phyloP scores from a whole-genome alignment of 2,329 filamentous ascomycete genomes.

The Phaeosphaeriaceae sp. region DNA sequence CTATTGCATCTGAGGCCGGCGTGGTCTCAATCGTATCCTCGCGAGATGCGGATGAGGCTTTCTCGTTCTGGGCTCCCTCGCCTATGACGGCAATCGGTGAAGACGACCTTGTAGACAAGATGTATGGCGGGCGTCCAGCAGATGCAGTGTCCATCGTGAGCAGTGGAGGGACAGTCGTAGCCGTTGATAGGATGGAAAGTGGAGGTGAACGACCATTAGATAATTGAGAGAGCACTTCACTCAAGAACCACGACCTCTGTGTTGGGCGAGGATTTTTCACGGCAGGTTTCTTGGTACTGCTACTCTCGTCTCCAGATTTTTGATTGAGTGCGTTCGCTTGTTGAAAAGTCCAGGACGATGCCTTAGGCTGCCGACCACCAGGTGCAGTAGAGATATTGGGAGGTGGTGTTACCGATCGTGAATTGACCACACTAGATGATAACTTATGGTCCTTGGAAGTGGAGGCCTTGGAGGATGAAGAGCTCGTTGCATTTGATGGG shows the following conservation, averaged over 20 bases:
- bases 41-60: not conserved
- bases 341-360: not conserved
- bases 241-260: not conserved
- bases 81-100: not conserved
- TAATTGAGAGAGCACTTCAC: not conserved
- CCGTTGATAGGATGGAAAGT: not conserved
- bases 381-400: slow-evolving; percentile 1
- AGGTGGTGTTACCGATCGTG: not conserved
- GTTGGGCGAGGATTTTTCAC: not conserved
- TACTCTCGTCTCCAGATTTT: not conserved
- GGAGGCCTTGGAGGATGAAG: not conserved
- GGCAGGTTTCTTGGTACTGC: not conserved
- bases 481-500: not conserved
- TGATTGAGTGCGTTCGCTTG: not conserved
- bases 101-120: not conserved
- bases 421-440: not conserved
- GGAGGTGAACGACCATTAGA: not conserved
- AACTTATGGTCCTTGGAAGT: not conserved
- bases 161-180: not conserved
- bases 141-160: not conserved
- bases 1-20: not conserved
- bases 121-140: not conserved
- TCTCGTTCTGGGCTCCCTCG: not conserved
- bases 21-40: not conserved
- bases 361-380: not conserved